Percentiles rank a stretch among this genome's conserved stretches.
Evolutionary conservation across 1,284 basidiomycete genomes (phyloP).

Genomic region (Tremellales sp.): DNA sequence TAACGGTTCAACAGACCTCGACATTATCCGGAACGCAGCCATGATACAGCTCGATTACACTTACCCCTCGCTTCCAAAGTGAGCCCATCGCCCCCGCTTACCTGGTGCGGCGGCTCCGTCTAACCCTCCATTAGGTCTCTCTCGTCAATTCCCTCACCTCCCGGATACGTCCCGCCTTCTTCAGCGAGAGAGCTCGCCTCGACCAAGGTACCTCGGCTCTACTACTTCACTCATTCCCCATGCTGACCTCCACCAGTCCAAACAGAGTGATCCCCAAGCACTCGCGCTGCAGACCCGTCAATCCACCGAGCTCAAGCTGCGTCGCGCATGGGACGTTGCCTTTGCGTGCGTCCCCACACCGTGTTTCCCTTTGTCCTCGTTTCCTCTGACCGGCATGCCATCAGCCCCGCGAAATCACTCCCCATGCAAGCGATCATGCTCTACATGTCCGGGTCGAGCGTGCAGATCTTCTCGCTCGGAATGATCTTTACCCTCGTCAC

Average conservation of each 20-base stretch:
- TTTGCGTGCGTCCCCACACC: constrained; percentile 50
- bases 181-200: not conserved
- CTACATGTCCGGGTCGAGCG: constrained; percentile 89
- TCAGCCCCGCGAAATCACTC: constrained; percentile 72
- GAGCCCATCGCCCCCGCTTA: too few species aligned
- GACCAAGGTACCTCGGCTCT: not conserved
- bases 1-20: too few species aligned
- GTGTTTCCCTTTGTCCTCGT: not conserved
- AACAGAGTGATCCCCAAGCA: constrained; percentile 7
- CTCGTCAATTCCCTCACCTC: too few species aligned
- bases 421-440: constrained; percentile 96
- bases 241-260: not conserved
- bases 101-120: too few species aligned
- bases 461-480: constrained; percentile 90
- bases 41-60: too few species aligned
- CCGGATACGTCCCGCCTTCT: not conserved
- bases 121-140: too few species aligned
- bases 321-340: constrained; percentile 83
- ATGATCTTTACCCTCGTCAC: constrained; percentile 85
- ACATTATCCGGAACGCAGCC: too few species aligned
- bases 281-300: constrained; percentile 18
- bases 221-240: not conserved
- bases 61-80: too few species aligned
- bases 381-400: not conserved
- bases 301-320: constrained; percentile 60